phyloP scores from a whole-genome alignment of 495 filamentous ascomycete genomes.

The Trichoderma parareesei region DNA sequence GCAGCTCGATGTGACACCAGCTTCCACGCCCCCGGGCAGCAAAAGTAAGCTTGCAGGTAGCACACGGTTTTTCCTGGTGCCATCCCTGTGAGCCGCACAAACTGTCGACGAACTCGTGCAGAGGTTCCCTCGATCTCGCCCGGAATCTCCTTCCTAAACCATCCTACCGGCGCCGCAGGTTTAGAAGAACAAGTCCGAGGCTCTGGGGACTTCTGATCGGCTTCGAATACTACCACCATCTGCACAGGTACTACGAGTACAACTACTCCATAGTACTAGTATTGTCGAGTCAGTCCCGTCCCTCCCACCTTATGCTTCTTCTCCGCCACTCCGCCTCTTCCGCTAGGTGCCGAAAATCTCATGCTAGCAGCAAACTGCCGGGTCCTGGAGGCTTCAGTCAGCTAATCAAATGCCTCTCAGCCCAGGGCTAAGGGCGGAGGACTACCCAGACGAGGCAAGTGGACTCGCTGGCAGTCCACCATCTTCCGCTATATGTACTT shows the following conservation, averaged over 20 bases:
- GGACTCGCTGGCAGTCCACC: neutral
- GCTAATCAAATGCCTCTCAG: neutral
- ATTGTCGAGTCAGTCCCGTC: neutral
- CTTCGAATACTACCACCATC: no score
- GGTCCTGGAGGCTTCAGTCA: neutral
- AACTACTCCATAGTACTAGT: no score
- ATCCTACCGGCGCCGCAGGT: neutral
- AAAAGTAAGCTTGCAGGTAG: neutral
- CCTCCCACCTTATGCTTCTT: neutral
- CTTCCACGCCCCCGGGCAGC: neutral
- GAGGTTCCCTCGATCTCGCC: constrained; percentile 2
- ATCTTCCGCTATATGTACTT: neutral
- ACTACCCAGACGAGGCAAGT: neutral
- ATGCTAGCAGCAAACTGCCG: no score
- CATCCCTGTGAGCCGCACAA: neutral
- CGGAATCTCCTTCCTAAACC: neutral
- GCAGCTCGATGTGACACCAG: constrained; percentile 5
- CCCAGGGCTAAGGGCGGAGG: neutral
- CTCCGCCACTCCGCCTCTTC: neutral
- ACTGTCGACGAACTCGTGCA: neutral
- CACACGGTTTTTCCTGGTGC: neutral
- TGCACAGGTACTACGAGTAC: no score
- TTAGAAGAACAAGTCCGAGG: neutral
- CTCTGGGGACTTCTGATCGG: no score
- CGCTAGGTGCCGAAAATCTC: neutral